These are phyloP conservation scores for Obelidium mucronatum DNA, from an alignment of 192 early-diverging fungal genomes.

Conservation along the genomic window DNA sequence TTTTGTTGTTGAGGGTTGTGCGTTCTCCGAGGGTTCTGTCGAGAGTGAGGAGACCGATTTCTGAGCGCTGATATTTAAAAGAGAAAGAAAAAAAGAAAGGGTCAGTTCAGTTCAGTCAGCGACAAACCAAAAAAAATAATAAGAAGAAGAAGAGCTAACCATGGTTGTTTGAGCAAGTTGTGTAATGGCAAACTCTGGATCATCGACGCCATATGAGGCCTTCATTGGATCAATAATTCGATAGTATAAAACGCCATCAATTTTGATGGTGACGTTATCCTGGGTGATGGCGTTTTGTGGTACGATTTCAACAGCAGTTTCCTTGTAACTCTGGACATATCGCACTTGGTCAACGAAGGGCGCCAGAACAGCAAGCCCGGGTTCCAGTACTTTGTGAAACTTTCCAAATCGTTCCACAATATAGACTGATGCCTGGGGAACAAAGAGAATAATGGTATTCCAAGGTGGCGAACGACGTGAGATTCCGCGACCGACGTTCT, in stretches of 20 bases:
- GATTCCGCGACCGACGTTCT: conserved; percentile 17
- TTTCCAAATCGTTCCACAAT: conserved; percentile 88
- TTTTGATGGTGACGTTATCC: conserved; percentile 87
- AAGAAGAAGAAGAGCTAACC: conserved; percentile 35
- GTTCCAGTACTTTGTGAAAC: conserved; percentile 65
- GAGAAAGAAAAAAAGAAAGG: not conserved
- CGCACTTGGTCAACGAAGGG: conserved; percentile 80
- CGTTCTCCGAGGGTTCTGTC: conserved; percentile 94
- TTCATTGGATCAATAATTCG: conserved; percentile 84
- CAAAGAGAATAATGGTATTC: conserved; percentile 76
- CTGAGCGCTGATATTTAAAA: conserved; percentile 64
- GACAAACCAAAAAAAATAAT: too few relatives aligned
- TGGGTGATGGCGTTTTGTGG: conserved; percentile 61
- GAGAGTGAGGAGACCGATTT: conserved; percentile 97
- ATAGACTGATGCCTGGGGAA: conserved; percentile 92
- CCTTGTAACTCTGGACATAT: conserved; percentile 88
- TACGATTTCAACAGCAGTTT: conserved; percentile 85
- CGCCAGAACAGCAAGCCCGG: conserved; percentile 83
- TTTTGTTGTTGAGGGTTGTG: conserved; percentile 88
- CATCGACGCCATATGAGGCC: conserved; percentile 90
- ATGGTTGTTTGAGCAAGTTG: conserved; percentile 99
- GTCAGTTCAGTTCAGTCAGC: too few relatives aligned
- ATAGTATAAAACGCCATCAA: conserved; percentile 92
- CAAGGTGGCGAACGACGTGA: not conserved
- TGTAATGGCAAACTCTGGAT: conserved; percentile 93